Base-by-base conservation (phyloP, 495 filamentous ascomycete genomes). In the Aspergillus nidulans region DNA sequence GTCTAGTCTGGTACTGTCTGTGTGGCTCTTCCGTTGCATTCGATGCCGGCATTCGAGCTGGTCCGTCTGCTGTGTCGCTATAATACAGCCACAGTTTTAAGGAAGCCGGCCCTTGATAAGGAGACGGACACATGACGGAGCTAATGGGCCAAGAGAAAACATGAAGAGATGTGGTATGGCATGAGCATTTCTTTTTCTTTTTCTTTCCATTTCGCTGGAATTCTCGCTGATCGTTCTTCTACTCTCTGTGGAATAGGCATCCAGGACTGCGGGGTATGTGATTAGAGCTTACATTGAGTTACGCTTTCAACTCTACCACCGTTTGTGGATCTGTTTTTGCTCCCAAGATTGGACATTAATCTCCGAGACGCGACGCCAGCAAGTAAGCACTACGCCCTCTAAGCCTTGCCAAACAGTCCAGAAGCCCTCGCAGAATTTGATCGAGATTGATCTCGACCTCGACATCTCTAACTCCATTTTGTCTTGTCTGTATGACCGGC, bases 301-400 rank as follows among this genome's bases (percentile, higher is more conserved):
- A 18, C 36, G n/a, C 1, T 39, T 39, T 9, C 13, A 12, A 34
- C 30, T 12, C 3, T 34, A 6, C n/a, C 26, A 28, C 9, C 26
- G 26, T 28, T 12, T 34, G 2, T 6, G 9, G 30, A 2, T 34
- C 30, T 34, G 4, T 12, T 12, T 10, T 12, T 34, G 30, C 30
- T 5, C 15, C 30, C 30, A 34, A 6, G 9, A 34, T 12, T 34
- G 30, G 30, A 34, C 8, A 34, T 34, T 39, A 39, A 39, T 39
- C 36, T 39, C 36, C 36, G 20, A 28, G 18, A 38, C 1, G 18
- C 47, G 13, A 25, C 10, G 4, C 30, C 47, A 49, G 39, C 47
- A 49, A n/a, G 47, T 39, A 49, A 39, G 32, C 32, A 49, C 47
- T 39, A 19, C 47, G 47, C 19, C 47, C 47, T 23, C 19, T 2